These are phyloP conservation scores for Chlorella sp. DNA, from an alignment of 139 green algal species.

Conservation along the genomic window DNA sequence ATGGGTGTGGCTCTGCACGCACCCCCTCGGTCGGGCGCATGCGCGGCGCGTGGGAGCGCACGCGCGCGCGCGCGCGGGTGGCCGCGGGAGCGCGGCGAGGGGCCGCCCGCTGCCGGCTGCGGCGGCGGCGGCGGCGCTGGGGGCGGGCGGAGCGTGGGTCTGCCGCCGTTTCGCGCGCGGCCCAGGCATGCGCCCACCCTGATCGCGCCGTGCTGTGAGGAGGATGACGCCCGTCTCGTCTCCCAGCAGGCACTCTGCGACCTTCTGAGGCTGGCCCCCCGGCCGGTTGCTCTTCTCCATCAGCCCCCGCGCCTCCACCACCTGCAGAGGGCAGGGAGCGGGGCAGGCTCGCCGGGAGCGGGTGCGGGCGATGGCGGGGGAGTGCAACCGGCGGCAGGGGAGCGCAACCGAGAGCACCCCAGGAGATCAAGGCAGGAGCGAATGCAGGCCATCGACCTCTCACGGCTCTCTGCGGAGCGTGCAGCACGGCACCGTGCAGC, in stretches of 20 bases:
- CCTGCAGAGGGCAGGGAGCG: constrained; percentile 46
- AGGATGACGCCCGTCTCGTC: constrained; percentile 84
- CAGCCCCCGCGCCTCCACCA: constrained; percentile 73
- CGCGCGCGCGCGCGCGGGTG: no score
- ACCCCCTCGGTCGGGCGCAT: no score
- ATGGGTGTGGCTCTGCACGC: neutral
- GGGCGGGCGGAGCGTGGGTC: no score
- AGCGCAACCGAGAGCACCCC: neutral
- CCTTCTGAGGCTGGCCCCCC: constrained; percentile 47
- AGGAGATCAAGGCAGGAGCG: neutral
- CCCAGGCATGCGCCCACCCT: no score
- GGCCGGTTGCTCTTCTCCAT: constrained; percentile 49
- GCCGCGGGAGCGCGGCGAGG: no score
- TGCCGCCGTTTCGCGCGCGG: no score
- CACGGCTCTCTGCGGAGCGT: no score
- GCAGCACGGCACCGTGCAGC: no score
- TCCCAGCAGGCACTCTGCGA: constrained; percentile 88
- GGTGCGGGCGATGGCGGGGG: neutral
- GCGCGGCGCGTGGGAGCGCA: no score
- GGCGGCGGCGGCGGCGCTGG: no score
- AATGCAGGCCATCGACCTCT: no score
- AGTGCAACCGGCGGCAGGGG: neutral
- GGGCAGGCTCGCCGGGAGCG: neutral
- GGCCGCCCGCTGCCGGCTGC: no score
- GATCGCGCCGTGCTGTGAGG: constrained; percentile 82